These are phyloP conservation scores for Lactarius sanguifluus DNA, from an alignment of 768 basidiomycete species.

Conservation along the genomic window DNA sequence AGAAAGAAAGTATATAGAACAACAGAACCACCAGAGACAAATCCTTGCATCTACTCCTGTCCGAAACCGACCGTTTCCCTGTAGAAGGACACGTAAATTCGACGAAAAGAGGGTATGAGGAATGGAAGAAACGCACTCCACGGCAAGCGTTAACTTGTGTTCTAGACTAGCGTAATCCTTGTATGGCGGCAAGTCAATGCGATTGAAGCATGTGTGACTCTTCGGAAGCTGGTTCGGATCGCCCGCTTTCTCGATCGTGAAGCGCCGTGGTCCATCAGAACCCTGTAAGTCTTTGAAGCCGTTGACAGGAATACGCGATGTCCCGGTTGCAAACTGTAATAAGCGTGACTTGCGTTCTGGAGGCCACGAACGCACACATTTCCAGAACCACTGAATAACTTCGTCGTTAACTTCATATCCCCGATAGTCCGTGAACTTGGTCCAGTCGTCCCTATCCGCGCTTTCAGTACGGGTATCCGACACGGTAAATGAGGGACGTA, in stretches of 20 bases:
- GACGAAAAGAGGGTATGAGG: constrained; percentile 20
- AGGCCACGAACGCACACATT: constrained; percentile 96
- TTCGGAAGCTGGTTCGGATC: constrained; percentile 96
- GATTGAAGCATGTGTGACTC: constrained; percentile 95
- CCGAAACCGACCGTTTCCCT: constrained; percentile 95
- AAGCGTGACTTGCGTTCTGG: constrained; percentile 96
- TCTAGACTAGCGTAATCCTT: constrained; percentile 93
- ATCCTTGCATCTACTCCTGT: constrained; percentile 58
- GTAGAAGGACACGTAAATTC: constrained; percentile 21
- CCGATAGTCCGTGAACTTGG: constrained; percentile 98
- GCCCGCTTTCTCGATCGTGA: constrained; percentile 98
- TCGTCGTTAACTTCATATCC: constrained; percentile 95
- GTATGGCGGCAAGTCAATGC: constrained; percentile 97
- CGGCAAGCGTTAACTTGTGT: constrained; percentile 91
- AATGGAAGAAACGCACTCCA: constrained; percentile 64
- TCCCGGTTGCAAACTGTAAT: constrained; percentile 95
- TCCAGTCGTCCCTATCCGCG: constrained; percentile 83
- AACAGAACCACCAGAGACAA: neutral
- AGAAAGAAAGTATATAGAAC: constrained; percentile 6
- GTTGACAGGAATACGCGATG: constrained; percentile 95
- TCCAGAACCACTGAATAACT: constrained; percentile 99
- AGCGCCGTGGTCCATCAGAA: constrained; percentile 93
- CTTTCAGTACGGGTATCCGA: constrained; percentile 2
- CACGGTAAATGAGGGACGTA: constrained; percentile 45
- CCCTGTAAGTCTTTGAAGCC: constrained; percentile 99